Base-by-base conservation (phyloP, 345 rosid genomes). In the Salix viminalis region DNA sequence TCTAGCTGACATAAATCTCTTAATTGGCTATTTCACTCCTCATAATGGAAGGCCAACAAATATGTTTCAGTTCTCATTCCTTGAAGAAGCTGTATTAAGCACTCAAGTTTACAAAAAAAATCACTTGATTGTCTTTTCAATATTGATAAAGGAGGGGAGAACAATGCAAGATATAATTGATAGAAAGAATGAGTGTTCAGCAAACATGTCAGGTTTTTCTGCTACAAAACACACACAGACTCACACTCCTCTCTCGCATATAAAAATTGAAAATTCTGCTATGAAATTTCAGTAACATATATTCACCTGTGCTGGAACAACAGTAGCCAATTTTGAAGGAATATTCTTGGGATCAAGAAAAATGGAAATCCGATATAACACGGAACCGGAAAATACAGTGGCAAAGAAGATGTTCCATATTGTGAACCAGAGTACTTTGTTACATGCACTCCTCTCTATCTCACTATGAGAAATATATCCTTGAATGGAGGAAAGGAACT, bases 401-500 rank as follows among this genome's bases (percentile, higher is more conserved):
- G 99, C 99, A 70, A 95, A 95, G 75, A 93, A 95, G 74, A 93
- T 77, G 80, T 95, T 95, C 99, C 99, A 95, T 79, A 95, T 83
- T 6, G 92, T 89, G 87, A 95, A 95, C 97, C 99, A 95, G 36
- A 95, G 90, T 64, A 95, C 97, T 79, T 95, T 95, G 82, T 89
- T 89, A 79, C 99, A 93, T 41, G 99, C 96, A 72, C 99, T 95
- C 84, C 86, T 93, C 82, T 95, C 88, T 77, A 93, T 95, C 0
- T 84, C 90, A 79, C 97, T 95, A 46, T 73, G 93, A 79, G 97
- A 90, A 68, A 89, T 89, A 82, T 91, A 89, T 75, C 99, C 99
- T 82, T 95, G 92, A 80, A 95, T 90, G 76, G 97, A 89, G 74
- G 98, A 91, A 79, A 93, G 97, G 85, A 91, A 90, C 79, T 87